Evolutionary conservation across 2,329 filamentous ascomycete species (phyloP).

Genomic region (Nakataea oryzae): DNA sequence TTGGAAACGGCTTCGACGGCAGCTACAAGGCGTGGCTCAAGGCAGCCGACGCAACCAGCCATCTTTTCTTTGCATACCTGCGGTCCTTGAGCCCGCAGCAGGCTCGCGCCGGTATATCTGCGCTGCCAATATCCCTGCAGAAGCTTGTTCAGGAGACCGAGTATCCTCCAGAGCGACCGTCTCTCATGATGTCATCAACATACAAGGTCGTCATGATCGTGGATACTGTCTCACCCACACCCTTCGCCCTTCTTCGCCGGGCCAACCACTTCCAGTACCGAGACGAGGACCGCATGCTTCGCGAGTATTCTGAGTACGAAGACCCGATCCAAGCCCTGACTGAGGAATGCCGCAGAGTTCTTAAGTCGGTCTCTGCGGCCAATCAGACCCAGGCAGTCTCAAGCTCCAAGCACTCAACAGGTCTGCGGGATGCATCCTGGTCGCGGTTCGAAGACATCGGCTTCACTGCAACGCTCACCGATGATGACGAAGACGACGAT

Average conservation of each 20-base stretch:
- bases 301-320: conserved; percentile 77
- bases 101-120: conserved; percentile 67
- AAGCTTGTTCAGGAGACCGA: conserved; percentile 85
- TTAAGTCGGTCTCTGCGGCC: conserved; percentile 76
- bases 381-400: conserved; percentile 72
- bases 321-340: conserved; percentile 83
- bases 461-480: conserved; percentile 67
- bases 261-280: conserved; percentile 94
- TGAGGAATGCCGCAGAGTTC: conserved; percentile 85
- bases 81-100: conserved; percentile 79
- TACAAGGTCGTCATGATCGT: conserved; percentile 96
- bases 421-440: conserved; percentile 81
- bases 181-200: conserved; percentile 67
- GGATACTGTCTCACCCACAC: conserved; percentile 85
- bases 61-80: conserved; percentile 96
- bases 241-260: conserved; percentile 79
- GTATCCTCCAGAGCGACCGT: conserved; percentile 76
- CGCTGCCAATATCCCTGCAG: conserved; percentile 82
- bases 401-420: conserved; percentile 59
- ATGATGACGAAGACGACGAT: conserved; percentile 57
- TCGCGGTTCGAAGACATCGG: conserved; percentile 94
- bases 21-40: conserved; percentile 83
- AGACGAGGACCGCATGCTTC: conserved; percentile 74
- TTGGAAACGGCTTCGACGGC: conserved; percentile 83
- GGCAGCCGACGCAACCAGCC: conserved; percentile 92